These are phyloP conservation scores for Spizellomyces punctatus DNA, from an alignment of 192 early-diverging fungal species.

Conservation along the genomic window DNA sequence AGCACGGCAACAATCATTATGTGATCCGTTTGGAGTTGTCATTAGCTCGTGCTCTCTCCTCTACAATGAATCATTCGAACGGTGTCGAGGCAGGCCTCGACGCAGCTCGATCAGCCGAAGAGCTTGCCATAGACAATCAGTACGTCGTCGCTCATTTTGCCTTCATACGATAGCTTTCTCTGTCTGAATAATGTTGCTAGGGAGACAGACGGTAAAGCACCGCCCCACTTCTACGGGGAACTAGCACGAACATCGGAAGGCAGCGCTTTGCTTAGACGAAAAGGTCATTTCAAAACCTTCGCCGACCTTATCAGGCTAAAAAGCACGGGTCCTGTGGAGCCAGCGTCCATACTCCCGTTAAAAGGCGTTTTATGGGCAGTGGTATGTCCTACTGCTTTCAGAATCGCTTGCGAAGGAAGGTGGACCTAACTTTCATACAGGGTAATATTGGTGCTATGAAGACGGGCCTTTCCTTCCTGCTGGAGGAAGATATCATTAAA, in stretches of 20 bases:
- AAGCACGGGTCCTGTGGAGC: slow-evolving; percentile 41
- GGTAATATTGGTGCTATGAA: slow-evolving; percentile 75
- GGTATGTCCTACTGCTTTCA: slow-evolving; percentile 40
- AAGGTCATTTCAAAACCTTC: slow-evolving; percentile 70
- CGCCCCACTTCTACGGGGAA: slow-evolving; percentile 81
- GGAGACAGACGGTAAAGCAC: slow-evolving; percentile 36
- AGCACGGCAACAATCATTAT: slow-evolving; percentile 68
- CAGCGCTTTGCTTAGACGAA: slow-evolving; percentile 59
- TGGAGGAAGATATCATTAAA: slow-evolving; percentile 70
- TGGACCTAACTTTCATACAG: slow-evolving; percentile 24
- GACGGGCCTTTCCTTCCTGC: slow-evolving; percentile 69
- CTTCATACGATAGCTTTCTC: too few relatives aligned
- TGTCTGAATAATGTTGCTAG: slow-evolving; percentile 1
- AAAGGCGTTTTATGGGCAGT: slow-evolving; percentile 83
- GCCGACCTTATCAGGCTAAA: slow-evolving; percentile 59
- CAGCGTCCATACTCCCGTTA: slow-evolving; percentile 48
- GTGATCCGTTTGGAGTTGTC: slow-evolving; percentile 69
- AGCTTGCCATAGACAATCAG: slow-evolving; percentile 16
- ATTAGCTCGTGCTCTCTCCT: slow-evolving; percentile 48
- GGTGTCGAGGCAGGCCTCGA: not conserved
- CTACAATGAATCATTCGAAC: not conserved
- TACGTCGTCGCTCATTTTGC: not conserved
- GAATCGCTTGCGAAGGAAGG: too few relatives aligned
- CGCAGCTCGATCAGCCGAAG: slow-evolving; percentile 1
- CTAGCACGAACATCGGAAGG: slow-evolving; percentile 77